A percentile compares a stretch with the other conserved stretches of the same genome.
Evolutionary conservation across 495 filamentous ascomycete genomes (phyloP).

Genomic region (Talaromyces nanjingensis): DNA sequence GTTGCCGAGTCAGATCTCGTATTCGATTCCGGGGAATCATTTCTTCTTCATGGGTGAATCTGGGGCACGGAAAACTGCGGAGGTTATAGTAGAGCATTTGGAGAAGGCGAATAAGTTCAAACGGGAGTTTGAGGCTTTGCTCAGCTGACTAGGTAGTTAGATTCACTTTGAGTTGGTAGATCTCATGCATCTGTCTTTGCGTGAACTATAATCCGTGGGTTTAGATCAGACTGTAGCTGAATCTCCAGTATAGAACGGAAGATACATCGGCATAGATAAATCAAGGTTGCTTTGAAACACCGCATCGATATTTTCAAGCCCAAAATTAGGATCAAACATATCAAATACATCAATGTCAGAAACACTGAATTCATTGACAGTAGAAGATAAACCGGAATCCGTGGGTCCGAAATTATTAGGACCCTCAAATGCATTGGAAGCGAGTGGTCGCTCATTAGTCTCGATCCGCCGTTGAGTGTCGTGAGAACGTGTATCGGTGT

Average conservation of each 20-base stretch:
- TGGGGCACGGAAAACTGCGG: slow-evolving; percentile 14
- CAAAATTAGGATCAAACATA: slow-evolving; percentile 2
- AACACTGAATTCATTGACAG: too few species aligned
- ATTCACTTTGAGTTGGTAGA: not conserved
- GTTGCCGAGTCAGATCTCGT: slow-evolving; percentile 14
- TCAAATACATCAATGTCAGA: not conserved
- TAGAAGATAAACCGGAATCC: not conserved
- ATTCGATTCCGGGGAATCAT: slow-evolving; percentile 16
- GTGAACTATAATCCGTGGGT: not conserved
- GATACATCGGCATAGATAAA: not conserved
- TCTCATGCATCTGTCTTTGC: not conserved
- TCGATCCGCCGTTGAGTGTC: not conserved
- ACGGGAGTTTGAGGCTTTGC: not conserved
- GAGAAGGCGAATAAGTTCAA: slow-evolving; percentile 3
- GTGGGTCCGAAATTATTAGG: too few species aligned
- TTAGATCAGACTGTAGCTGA: not conserved
- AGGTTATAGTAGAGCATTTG: slow-evolving; percentile 9
- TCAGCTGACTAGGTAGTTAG: not conserved
- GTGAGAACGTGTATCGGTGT: not conserved
- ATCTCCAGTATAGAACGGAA: not conserved
- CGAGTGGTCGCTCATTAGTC: not conserved
- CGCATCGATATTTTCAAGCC: not conserved
- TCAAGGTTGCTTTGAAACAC: slow-evolving; percentile 3
- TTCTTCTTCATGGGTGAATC: slow-evolving; percentile 21
- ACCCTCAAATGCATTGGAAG: not conserved